phyloP scores from a whole-genome alignment of 225 moss, liverwort and hornwort species.

The Climacium dendroides region DNA sequence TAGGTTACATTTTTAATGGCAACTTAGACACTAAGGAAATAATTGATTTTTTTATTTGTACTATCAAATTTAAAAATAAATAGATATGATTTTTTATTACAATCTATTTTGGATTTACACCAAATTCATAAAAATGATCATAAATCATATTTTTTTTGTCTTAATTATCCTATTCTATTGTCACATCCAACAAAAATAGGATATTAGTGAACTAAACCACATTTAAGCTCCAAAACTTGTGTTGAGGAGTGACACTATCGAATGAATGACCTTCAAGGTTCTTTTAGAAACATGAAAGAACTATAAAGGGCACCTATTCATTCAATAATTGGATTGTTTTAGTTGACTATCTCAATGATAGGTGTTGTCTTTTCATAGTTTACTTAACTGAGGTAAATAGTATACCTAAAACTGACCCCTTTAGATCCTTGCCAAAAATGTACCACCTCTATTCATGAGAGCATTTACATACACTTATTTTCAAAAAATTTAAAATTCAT shows the following conservation, averaged over 20 bases:
- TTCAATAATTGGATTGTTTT: neutral
- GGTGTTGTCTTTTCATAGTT: neutral
- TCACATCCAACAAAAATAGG: neutral
- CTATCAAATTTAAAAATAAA: neutral
- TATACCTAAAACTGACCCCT: too few relatives aligned
- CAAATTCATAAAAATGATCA: neutral
- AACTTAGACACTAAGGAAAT: too few relatives aligned
- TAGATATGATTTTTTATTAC: neutral
- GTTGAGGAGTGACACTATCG: neutral
- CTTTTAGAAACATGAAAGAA: neutral
- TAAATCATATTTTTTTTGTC: neutral
- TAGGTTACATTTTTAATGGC: neutral
- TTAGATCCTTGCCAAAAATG: too few relatives aligned
- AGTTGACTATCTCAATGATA: neutral
- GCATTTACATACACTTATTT: too few relatives aligned
- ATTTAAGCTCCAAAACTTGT: rapidly evolving
- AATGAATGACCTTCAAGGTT: neutral
- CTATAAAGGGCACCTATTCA: neutral
- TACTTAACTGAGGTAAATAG: neutral
- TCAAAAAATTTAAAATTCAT: too few relatives aligned
- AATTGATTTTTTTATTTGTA: neutral
- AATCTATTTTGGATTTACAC: neutral
- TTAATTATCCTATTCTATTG: neutral
- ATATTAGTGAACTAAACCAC: rapidly evolving
- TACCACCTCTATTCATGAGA: too few relatives aligned